These are phyloP conservation scores for slime mould (Dictyostelium discoideum) DNA, from an alignment of 78 protist genomes.

Conservation along the genomic window DNA sequence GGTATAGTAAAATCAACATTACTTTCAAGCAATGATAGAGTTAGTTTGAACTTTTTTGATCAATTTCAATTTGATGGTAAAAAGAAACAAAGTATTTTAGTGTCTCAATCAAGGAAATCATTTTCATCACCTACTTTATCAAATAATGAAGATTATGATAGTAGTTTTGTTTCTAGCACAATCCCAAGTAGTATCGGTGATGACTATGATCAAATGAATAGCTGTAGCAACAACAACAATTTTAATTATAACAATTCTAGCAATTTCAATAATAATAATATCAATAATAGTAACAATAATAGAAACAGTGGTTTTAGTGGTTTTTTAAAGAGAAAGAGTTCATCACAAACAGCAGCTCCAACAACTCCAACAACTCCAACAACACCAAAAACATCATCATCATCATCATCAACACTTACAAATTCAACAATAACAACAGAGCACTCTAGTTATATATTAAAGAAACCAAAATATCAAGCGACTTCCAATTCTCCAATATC, in stretches of 20 bases:
- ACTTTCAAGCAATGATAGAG: slow-evolving; percentile 10
- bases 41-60: slow-evolving; percentile 54
- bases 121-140: background rate
- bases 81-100: slow-evolving; percentile 26
- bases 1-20: background rate
- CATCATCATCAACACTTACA: background rate
- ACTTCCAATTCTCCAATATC: slow-evolving; percentile 1
- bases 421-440: background rate
- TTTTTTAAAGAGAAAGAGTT: background rate
- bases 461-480: slow-evolving; percentile 8
- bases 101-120: background rate
- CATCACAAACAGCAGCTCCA: background rate
- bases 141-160: background rate
- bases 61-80: slow-evolving; percentile 45
- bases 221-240: background rate
- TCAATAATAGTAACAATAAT: background rate
- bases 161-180: background rate
- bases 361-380: background rate
- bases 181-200: background rate
- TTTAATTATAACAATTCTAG: background rate
- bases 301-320: background rate
- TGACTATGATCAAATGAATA: too few species aligned
- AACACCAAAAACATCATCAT: background rate
- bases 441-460: slow-evolving; percentile 7
- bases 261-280: background rate